Conservation (phyloP, 768 basidiomycete species). For the Amanita subjunquillea region DNA sequence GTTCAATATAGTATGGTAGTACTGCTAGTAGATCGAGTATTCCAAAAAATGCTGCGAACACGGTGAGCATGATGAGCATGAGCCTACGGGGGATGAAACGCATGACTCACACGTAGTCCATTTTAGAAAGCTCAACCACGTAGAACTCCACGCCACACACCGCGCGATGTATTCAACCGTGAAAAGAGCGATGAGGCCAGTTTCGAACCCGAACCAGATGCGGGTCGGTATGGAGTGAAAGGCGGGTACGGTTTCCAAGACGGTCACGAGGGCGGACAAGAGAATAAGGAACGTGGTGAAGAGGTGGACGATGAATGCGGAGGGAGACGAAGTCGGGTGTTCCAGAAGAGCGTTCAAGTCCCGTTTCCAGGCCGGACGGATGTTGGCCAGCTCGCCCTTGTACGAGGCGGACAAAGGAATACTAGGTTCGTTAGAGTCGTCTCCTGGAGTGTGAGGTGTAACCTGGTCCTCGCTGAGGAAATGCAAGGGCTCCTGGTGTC, state of each 20-base stretch:
- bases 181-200: conserved; percentile 73
- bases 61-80: conserved; percentile 9
- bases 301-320: conserved; percentile 71
- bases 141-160: conserved; percentile 65
- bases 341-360: conserved; percentile 66
- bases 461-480: conserved; percentile 35
- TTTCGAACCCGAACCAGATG: conserved; percentile 84
- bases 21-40: conserved; percentile 82
- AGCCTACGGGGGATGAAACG: conserved; percentile 10
- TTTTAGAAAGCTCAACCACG: conserved; percentile 46
- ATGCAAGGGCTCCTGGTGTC: conserved; percentile 17
- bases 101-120: conserved; percentile 56
- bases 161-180: conserved; percentile 76
- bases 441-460: conserved; percentile 21
- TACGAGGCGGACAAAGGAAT: conserved; percentile 26
- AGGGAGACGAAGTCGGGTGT: conserved; percentile 62
- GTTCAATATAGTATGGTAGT: conserved; percentile 82
- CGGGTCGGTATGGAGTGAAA: conserved; percentile 60
- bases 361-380: conserved; percentile 50
- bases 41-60: conserved; percentile 56
- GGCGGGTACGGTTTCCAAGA: conserved; percentile 71
- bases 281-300: conserved; percentile 63
- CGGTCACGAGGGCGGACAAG: conserved; percentile 63
- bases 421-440: conserved; percentile 27
- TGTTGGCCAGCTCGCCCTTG: conserved; percentile 24